Percentiles rank a stretch among this genome's conserved stretches.
phyloP scores from a whole-genome alignment of 177 flowering plant genomes.

The Tripterygium wilfordii region DNA sequence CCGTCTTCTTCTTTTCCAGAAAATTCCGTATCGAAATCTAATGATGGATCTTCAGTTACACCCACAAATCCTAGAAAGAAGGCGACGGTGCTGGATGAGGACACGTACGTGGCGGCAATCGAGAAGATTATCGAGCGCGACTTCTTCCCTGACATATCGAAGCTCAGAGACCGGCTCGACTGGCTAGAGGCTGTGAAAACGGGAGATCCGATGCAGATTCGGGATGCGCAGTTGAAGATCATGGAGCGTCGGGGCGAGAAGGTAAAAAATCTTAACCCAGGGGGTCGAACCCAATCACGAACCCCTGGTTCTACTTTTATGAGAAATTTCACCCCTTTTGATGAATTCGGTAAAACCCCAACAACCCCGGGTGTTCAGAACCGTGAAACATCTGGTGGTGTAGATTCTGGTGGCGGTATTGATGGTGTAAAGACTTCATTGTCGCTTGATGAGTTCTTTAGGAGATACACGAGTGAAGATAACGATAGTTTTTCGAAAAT shows the following conservation, averaged over 20 bases:
- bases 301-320: slow-evolving; percentile 58
- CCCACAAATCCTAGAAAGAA: slow-evolving; percentile 16
- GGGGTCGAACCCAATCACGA: slow-evolving; percentile 15
- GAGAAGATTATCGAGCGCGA: slow-evolving; percentile 94
- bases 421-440: slow-evolving; percentile 28
- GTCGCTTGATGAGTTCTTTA: slow-evolving; percentile 67
- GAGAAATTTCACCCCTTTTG: slow-evolving; percentile 32
- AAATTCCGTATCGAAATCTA: too few relatives aligned
- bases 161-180: slow-evolving; percentile 85
- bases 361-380: slow-evolving; percentile 26
- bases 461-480: slow-evolving; percentile 90
- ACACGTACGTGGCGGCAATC: slow-evolving; percentile 67
- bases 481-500: slow-evolving; percentile 80
- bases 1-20: too few relatives aligned
- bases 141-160: slow-evolving; percentile 85
- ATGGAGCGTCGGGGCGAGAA: slow-evolving; percentile 55
- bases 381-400: slow-evolving; percentile 7
- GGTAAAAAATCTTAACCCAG: slow-evolving; percentile 8
- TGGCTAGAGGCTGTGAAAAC: slow-evolving; percentile 78
- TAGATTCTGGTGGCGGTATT: slow-evolving; percentile 9
- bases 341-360: slow-evolving; percentile 30
- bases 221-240: slow-evolving; percentile 92
- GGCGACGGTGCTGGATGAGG: slow-evolving; percentile 72
- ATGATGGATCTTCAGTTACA: slow-evolving; percentile 7
- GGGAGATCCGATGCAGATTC: slow-evolving; percentile 75